Evolutionary conservation across 163 green algal genomes (phyloP).

Genomic region (Coccomyxa subellipsoidea): DNA sequence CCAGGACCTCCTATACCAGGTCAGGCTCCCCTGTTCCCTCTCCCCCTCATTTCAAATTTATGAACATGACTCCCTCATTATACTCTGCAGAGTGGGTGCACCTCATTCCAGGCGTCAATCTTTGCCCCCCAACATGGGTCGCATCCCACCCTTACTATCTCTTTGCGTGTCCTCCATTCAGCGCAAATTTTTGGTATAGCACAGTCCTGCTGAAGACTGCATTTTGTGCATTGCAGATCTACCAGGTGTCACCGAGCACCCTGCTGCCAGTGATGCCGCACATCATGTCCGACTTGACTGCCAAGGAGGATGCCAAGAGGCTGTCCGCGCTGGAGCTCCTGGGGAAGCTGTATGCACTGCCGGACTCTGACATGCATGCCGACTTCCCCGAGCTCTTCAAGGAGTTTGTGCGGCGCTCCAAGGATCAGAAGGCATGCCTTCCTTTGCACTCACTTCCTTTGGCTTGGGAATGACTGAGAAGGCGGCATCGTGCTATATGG

Average conservation of each 20-base stretch:
- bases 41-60: background rate
- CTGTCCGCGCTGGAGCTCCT: constrained; percentile 48
- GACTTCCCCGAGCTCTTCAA: constrained; percentile 39
- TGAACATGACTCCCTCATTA: background rate
- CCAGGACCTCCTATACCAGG: constrained; percentile 46
- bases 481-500: too few relatives aligned
- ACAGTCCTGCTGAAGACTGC: too few relatives aligned
- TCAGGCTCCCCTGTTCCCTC: background rate
- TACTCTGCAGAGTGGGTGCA: background rate
- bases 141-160: too few relatives aligned
- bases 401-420: constrained; percentile 50
- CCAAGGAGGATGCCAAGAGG: constrained; percentile 41
- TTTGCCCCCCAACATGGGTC: too few relatives aligned
- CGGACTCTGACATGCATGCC: constrained; percentile 26
- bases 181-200: too few relatives aligned
- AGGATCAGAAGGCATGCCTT: constrained; percentile 41
- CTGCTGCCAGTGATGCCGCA: constrained; percentile 71
- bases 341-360: constrained; percentile 43
- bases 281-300: constrained; percentile 46
- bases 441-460: too few relatives aligned
- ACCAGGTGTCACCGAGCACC: constrained; percentile 52
- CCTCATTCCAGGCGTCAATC: too few relatives aligned
- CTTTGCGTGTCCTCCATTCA: too few relatives aligned
- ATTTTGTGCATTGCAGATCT: constrained; percentile 41
- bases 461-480: too few relatives aligned